A percentile compares a stretch with the other conserved stretches of the same genome.
Evolutionary conservation across 2,329 filamentous ascomycete species (phyloP).

Genomic region (Verticillium zaregamsianum): DNA sequence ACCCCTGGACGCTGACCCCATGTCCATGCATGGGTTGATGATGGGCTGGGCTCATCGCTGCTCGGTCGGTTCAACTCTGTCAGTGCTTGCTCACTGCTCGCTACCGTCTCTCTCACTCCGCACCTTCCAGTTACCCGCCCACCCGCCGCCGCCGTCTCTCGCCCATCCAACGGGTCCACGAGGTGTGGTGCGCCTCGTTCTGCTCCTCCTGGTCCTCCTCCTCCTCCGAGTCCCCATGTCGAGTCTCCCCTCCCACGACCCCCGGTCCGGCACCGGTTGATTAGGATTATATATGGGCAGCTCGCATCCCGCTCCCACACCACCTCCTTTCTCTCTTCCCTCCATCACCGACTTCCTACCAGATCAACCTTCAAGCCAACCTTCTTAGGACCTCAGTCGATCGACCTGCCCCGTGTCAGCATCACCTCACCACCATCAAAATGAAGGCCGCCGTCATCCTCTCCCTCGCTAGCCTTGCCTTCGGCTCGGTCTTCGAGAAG

Average conservation of each 20-base stretch:
- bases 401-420: constrained; percentile 7
- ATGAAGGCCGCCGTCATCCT: constrained; percentile 38
- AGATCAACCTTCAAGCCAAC: constrained; percentile 12
- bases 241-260: not conserved
- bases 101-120: not conserved
- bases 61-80: not conserved
- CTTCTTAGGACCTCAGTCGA: constrained; percentile 13
- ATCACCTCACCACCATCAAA: constrained; percentile 16
- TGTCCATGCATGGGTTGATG: constrained; percentile 11
- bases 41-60: constrained; percentile 1
- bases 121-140: not conserved
- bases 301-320: constrained; percentile 5
- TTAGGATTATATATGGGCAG: constrained; percentile 12
- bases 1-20: constrained; percentile 1
- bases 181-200: not conserved
- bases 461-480: constrained; percentile 29
- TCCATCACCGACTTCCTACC: constrained; percentile 15
- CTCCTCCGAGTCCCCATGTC: constrained; percentile 1
- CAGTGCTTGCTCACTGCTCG: not conserved
- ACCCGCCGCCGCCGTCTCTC: constrained; percentile 3
- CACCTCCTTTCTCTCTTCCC: constrained; percentile 7
- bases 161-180: constrained; percentile 3
- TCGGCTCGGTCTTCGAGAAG: constrained; percentile 28
- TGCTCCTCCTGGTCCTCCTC: not conserved
- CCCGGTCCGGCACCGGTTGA: constrained; percentile 1